Conservation (phyloP, 1,139 yeast species). For the Scheffersomyces quercinus region DNA sequence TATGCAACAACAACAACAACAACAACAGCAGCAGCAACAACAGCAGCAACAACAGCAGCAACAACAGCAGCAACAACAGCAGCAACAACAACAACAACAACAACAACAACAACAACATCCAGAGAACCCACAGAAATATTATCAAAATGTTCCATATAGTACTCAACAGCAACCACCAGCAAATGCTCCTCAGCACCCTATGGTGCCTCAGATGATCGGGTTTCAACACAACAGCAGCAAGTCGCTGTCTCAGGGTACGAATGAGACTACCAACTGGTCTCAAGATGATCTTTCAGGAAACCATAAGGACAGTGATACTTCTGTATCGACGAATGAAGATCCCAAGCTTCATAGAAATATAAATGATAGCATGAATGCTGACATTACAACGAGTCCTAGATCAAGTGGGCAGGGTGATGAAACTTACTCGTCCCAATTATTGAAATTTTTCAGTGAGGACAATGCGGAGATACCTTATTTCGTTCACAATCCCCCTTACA, state of each 20-base stretch:
- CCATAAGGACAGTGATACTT: constrained; percentile 44
- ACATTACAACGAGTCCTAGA: constrained; percentile 9
- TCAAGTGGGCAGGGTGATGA: constrained; percentile 21
- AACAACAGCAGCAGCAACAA: constrained; percentile 16
- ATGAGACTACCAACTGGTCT: constrained; percentile 46
- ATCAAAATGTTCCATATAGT: constrained; percentile 5
- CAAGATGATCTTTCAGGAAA: constrained; percentile 33
- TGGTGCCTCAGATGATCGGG: constrained; percentile 26
- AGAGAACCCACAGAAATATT: neutral
- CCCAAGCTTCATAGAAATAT: constrained; percentile 1
- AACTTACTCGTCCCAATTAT: constrained; percentile 55
- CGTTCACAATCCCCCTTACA: constrained; percentile 71
- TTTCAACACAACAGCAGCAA: constrained; percentile 29
- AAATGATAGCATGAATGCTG: constrained; percentile 1
- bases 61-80: constrained; percentile 14
- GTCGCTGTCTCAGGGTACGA: constrained; percentile 45
- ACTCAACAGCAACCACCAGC: constrained; percentile 15
- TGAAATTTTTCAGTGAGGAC: constrained; percentile 70
- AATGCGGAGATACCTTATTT: constrained; percentile 73
- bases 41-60: constrained; percentile 13
- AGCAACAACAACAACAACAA: constrained; percentile 13
- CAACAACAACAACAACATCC: constrained; percentile 13
- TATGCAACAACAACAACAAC: constrained; percentile 19
- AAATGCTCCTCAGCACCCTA: constrained; percentile 3
- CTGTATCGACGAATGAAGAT: constrained; percentile 41